Evolutionary conservation across 164 flowering plant species (phyloP).

Genomic region (Platanus orientalis): DNA sequence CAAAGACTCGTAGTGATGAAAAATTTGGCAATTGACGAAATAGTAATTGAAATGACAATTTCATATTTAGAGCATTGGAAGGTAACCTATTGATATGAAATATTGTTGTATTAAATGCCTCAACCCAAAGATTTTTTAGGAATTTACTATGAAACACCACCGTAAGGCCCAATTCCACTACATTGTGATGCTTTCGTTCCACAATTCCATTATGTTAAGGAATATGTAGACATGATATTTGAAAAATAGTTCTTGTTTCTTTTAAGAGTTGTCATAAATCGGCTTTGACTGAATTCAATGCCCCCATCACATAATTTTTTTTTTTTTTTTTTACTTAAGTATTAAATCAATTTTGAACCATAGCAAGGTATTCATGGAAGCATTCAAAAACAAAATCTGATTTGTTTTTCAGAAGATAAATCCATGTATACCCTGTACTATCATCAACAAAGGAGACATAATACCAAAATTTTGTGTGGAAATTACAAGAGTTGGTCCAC

Average conservation of each 20-base stretch:
- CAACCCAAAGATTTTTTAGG: background rate
- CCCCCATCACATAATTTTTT: no score
- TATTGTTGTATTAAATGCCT: background rate
- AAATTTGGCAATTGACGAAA: background rate
- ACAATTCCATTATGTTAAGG: background rate
- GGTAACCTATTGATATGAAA: background rate
- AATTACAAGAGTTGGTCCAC: background rate
- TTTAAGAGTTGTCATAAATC: background rate
- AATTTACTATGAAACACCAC: background rate
- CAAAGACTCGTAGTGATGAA: background rate
- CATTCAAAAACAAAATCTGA: background rate
- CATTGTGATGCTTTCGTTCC: background rate
- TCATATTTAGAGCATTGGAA: background rate
- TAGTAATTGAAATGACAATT: background rate
- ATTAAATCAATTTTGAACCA: background rate
- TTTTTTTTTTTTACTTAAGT: no score
- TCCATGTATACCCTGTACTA: no score
- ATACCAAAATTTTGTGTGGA: background rate
- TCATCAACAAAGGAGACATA: background rate
- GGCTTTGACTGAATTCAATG: background rate
- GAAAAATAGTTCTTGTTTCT: background rate
- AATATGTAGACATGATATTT: background rate
- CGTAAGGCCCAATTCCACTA: background rate
- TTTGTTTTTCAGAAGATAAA: background rate
- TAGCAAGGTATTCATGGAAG: background rate